Evolutionary conservation across 768 basidiomycete genomes (phyloP).

Genomic region (Russula virescens): DNA sequence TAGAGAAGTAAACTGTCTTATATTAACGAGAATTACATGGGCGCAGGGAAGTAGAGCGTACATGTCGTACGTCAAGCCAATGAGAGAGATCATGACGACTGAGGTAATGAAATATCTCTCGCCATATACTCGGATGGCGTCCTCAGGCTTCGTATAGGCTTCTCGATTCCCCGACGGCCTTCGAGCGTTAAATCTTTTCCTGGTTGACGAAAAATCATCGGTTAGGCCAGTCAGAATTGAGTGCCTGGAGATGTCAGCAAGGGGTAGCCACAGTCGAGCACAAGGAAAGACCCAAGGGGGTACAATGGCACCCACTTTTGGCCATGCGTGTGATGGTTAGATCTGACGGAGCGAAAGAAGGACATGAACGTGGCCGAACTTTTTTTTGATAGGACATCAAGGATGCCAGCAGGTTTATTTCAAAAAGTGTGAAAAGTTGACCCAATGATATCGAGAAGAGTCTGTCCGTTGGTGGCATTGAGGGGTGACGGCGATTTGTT

Average conservation of each 20-base stretch:
- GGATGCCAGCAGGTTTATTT: not conserved
- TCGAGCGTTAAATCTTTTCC: not conserved
- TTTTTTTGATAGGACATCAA: not conserved
- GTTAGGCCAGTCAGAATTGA: not conserved
- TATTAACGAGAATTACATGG: not conserved
- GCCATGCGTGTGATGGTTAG: not conserved
- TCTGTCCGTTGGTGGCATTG: too few species aligned
- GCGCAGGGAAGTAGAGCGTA: not conserved
- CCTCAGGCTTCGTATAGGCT: not conserved
- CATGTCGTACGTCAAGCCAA: not conserved
- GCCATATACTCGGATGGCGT: not conserved
- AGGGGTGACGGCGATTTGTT: too few species aligned
- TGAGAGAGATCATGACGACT: not conserved
- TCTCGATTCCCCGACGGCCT: not conserved
- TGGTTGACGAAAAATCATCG: not conserved
- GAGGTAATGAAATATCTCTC: not conserved
- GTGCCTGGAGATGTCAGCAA: slow-evolving; percentile 19
- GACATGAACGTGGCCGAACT: not conserved
- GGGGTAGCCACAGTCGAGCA: not conserved
- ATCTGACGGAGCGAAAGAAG: not conserved
- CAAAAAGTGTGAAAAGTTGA: not conserved
- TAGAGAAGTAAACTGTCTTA: not conserved
- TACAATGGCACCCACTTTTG: not conserved
- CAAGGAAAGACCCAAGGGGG: not conserved
- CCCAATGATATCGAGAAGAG: not conserved